phyloP scores from a whole-genome alignment of 768 basidiomycete species.

The Trametes gibbosa region DNA sequence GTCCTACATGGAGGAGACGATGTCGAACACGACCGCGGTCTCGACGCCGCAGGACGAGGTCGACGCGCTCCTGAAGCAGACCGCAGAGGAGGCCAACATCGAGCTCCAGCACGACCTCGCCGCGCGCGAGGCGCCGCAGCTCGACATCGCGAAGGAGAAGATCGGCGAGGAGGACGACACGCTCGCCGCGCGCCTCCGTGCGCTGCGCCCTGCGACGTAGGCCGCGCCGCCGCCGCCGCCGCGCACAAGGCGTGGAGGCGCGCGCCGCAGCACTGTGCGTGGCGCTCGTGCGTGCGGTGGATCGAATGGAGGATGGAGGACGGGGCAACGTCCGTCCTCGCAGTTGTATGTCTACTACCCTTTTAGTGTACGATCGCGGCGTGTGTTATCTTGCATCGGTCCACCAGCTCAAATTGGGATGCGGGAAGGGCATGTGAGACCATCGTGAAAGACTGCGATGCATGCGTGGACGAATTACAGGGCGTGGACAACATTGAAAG shows the following conservation, averaged over 20 bases:
- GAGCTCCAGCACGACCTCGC: constrained; percentile 91
- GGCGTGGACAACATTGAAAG: constrained; percentile 11
- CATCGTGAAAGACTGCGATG: background rate
- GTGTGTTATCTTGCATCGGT: constrained; percentile 14
- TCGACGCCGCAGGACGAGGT: constrained; percentile 97
- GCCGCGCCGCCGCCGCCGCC: too few species aligned
- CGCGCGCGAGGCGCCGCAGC: constrained; percentile 44
- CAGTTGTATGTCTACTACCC: constrained; percentile 13
- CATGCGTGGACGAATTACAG: constrained; percentile 6
- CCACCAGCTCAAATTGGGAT: background rate
- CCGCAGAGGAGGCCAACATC: constrained; percentile 95
- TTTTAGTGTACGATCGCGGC: constrained; percentile 13
- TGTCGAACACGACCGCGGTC: constrained; percentile 88
- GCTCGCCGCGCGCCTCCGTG: constrained; percentile 85
- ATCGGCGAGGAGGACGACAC: constrained; percentile 73
- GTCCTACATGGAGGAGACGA: constrained; percentile 96
- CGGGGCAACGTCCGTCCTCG: background rate
- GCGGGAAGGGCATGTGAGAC: background rate
- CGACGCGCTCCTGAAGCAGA: constrained; percentile 86
- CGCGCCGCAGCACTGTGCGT: background rate
- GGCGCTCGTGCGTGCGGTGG: background rate
- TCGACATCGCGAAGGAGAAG: constrained; percentile 51
- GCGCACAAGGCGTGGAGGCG: too few species aligned
- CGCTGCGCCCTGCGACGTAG: constrained; percentile 75
- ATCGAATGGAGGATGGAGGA: background rate